Percentiles rank a stretch among this genome's conserved stretches.
phyloP scores from a whole-genome alignment of 2,329 filamentous ascomycete species.

The Claviceps arundinis region DNA sequence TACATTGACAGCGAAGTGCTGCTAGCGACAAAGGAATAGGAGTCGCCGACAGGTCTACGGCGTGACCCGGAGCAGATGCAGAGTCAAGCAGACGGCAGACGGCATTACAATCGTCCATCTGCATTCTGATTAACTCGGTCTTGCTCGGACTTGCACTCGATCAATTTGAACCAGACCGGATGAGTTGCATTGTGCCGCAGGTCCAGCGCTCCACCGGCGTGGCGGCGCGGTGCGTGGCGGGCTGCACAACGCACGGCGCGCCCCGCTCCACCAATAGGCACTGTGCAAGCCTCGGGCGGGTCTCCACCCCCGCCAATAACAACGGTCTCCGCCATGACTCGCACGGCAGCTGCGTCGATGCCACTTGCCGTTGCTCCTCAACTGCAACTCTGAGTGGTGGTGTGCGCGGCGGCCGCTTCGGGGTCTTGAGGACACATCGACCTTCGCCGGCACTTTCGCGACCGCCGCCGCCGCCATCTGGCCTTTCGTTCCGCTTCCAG shows the following conservation, averaged over 20 bases:
- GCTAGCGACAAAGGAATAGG: too few relatives aligned
- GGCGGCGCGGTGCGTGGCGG: slow-evolving; percentile 9
- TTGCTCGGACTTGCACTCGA: background rate
- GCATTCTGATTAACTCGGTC: too few relatives aligned
- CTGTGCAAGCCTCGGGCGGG: background rate
- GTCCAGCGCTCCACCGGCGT: slow-evolving; percentile 18
- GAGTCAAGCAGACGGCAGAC: too few relatives aligned
- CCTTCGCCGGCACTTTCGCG: slow-evolving; percentile 5
- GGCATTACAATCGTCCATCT: too few relatives aligned
- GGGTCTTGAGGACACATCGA: slow-evolving; percentile 8
- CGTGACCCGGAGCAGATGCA: too few relatives aligned
- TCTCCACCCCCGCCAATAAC: background rate
- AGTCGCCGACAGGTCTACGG: too few relatives aligned
- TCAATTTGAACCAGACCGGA: background rate
- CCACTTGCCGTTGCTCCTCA: background rate
- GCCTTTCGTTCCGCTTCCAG: background rate
- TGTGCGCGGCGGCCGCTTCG: slow-evolving; percentile 1
- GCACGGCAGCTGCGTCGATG: background rate
- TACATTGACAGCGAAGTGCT: too few relatives aligned
- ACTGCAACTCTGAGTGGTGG: background rate
- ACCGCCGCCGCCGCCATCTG: background rate
- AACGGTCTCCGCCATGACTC: background rate
- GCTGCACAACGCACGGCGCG: background rate
- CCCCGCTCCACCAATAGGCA: slow-evolving; percentile 4
- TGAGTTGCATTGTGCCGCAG: slow-evolving; percentile 15